Evolutionary conservation across 805 yeast genomes (phyloP).

Genomic region (Scheffersomyces ergatensis): DNA sequence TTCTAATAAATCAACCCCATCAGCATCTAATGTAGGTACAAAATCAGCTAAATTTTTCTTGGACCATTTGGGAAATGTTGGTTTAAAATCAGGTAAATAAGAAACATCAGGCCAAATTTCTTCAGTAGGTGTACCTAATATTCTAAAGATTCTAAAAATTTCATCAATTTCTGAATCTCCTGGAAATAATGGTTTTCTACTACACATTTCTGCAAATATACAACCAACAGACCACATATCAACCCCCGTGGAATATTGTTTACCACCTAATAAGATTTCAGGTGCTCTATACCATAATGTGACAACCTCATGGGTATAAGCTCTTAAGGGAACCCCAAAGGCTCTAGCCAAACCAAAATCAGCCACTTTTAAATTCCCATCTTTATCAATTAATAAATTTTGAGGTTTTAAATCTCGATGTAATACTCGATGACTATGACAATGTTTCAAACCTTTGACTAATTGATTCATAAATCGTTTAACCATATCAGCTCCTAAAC

Average conservation of each 20-base stretch:
- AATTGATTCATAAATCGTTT: constrained; percentile 91
- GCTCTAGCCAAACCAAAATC: constrained; percentile 96
- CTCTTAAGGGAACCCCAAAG: constrained; percentile 94
- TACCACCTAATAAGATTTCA: constrained; percentile 91
- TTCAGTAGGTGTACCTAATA: constrained; percentile 92
- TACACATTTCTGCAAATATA: constrained; percentile 96
- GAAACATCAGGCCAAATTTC: constrained; percentile 93
- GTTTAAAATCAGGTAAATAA: constrained; percentile 87
- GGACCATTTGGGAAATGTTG: constrained; percentile 89
- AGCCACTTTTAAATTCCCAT: constrained; percentile 79
- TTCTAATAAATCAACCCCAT: constrained; percentile 81
- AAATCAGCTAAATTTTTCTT: constrained; percentile 66
- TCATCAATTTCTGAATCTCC: constrained; percentile 98
- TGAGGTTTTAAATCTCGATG: constrained; percentile 98
- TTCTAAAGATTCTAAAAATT: constrained; percentile 86
- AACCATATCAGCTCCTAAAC: constrained; percentile 85
- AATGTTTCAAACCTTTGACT: constrained; percentile 85
- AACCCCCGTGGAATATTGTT: constrained; percentile 96
- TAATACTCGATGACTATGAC: constrained; percentile 90
- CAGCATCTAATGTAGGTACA: constrained; percentile 76
- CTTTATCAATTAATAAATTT: constrained; percentile 89
- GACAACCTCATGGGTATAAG: constrained; percentile 97
- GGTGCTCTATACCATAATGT: constrained; percentile 98
- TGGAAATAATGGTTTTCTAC: constrained; percentile 91
- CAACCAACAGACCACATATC: constrained; percentile 99